Evolutionary conservation across 2,329 filamentous ascomycete species (phyloP), one percentile per base, ranked within the genome.

Genomic region (Septoria linicola): DNA sequence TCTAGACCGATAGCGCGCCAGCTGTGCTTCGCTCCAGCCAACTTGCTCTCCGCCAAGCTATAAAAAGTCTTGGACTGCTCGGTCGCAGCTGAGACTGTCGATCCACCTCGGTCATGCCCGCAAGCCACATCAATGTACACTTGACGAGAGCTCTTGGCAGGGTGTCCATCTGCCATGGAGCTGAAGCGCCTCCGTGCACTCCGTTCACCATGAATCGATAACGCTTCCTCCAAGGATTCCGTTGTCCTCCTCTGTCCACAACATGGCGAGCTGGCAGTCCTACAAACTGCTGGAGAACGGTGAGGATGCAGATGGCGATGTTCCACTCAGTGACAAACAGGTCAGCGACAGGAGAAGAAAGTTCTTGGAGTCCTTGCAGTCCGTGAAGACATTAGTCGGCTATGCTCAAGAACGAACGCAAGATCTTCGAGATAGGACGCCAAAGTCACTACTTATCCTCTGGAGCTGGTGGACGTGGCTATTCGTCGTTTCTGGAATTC

Each of bases 221-320:
- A 37, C 17, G 35, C 35, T 19, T 19, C 4, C 8, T 17, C n/a
- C n/a, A 17, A 7, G 16, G 19, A 3, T 4, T 37, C 35, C 35
- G 3, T 4, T 37, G 8, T 37, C n/a, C 11, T 37, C n/a, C 4
- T 17, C 13, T 19, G 8, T 37, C 16, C 11, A 14, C 16, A 47
- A 7, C 49, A 62, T 62, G 57, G 44, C 54, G 40, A 49, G 43
- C 16, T 48, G 44, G 16, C 55, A 58, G 23, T 52, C 50, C 6
- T 59, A 59, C 52, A 55, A 55, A 27, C 44, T 52, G 19, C 50
- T 59, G 16, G 55, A 55, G 39, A 52, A 54, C 36, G 57, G 53
- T 7, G 52, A 59, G 21, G 46, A 53, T 20, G 37, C 27, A 16
- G 51, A 49, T 17, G 41, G 39, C 2, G 44, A 46, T n/a, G 27